Evolutionary conservation across 441 rosid species (phyloP), one percentile per base, ranked within the genome.

Genomic region (Pelargonium cotyledonis): DNA sequence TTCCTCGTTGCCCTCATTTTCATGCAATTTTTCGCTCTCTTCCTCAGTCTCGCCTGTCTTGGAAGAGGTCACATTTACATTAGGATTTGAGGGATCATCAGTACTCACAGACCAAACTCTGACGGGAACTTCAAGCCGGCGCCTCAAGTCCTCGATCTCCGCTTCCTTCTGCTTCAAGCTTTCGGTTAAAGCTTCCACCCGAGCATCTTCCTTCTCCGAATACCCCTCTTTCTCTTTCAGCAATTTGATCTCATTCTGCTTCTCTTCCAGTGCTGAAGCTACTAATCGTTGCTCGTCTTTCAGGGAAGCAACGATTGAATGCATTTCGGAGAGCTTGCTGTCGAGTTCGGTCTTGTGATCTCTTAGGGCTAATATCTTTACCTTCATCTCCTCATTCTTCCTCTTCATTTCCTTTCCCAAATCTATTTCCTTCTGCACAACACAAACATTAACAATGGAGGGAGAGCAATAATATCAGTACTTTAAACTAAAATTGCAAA

Each of bases 391-490:
- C 68, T 81, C 85, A 0, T 58, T 68, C 74, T 83, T 85, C 72
- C 66, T 75, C 47, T 68, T 80, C 83, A 83, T 82, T 69, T 79
- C 86, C 29, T 73, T 79, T 60, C 41, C 68, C 66, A 60, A 53
- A 70, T 86, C 85, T 70, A 68, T 76, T 74, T 88, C 88, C 78
- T 80, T 81, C 95, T 86, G 88, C 47, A 12, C 29, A 63, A 6
- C 0, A 8, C 44, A 57, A 57, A 21, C 15, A 51, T 62, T 14
- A 8, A 10, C 26, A 68, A 40, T 58, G 4, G 23, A 44, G 18
- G 23, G 23, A 21, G 23, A 21, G 23, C 23, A 21, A 21, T 21
- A 21, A 21, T 21, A 46, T 19, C 19, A 8, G 1, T 10, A 4
- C 63, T 31, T 5, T 6, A 8, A 2, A 5, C 16, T 18, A 23